Percentiles rank a stretch among this genome's conserved stretches.
Evolutionary conservation across 495 filamentous ascomycete genomes (phyloP).

Genomic region (Chaetomium cochliodes): DNA sequence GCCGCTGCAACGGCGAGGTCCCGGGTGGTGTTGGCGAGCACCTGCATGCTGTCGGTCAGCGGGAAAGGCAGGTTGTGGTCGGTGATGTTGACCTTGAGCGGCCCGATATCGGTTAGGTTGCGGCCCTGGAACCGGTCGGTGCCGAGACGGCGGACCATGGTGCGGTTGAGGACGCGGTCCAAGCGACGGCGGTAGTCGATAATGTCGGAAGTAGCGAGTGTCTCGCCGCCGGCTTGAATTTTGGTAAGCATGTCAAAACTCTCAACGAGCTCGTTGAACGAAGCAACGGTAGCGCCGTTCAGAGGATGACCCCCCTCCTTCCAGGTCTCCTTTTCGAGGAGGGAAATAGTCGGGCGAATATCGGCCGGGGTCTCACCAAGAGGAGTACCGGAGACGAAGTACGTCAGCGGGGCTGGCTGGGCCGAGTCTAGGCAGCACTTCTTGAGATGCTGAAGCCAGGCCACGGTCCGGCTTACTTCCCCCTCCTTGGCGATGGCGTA

Average conservation of each 20-base stretch:
- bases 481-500: slow-evolving; percentile 14
- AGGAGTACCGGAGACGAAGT: slow-evolving; percentile 35
- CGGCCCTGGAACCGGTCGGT: slow-evolving; percentile 28
- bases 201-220: slow-evolving; percentile 6
- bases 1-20: background rate
- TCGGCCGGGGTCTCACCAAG: slow-evolving; percentile 25
- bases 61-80: slow-evolving; percentile 24
- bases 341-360: slow-evolving; percentile 17
- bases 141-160: slow-evolving; percentile 33
- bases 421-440: slow-evolving; percentile 5
- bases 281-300: slow-evolving; percentile 1
- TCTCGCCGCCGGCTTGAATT: slow-evolving; percentile 13
- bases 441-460: slow-evolving; percentile 30
- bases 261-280: slow-evolving; percentile 20
- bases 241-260: slow-evolving; percentile 15
- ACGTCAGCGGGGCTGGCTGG: slow-evolving; percentile 17
- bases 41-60: background rate
- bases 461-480: background rate
- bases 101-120: slow-evolving; percentile 27
- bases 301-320: slow-evolving; percentile 8
- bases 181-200: slow-evolving; percentile 24
- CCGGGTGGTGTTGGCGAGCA: slow-evolving; percentile 13
- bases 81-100: slow-evolving; percentile 29
- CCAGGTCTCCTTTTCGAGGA: slow-evolving; percentile 24
- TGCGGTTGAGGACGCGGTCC: slow-evolving; percentile 19